These are phyloP conservation scores for Malassezia equina DNA, from an alignment of 1,284 basidiomycete species.

Conservation along the genomic window DNA sequence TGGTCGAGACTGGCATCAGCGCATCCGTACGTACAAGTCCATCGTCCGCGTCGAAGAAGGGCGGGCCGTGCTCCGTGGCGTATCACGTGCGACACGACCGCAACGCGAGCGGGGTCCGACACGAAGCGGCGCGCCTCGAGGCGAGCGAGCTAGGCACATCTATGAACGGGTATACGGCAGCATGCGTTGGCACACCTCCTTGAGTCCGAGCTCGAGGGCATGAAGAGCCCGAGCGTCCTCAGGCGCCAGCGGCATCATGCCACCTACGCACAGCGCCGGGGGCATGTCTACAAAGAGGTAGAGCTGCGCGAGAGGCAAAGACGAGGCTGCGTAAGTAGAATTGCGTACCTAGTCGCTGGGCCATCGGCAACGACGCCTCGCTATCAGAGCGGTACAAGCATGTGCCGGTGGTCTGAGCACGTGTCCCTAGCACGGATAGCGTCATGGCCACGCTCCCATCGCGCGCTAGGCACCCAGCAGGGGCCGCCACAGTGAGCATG, in stretches of 20 bases:
- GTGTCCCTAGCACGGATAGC: conserved; percentile 2
- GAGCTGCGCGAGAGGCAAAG: conserved; percentile 22
- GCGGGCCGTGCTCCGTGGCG: not conserved
- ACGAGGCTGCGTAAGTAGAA: conserved; percentile 7
- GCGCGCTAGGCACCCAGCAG: conserved; percentile 5
- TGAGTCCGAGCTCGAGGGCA: conserved; percentile 22
- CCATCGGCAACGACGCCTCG: conserved; percentile 1
- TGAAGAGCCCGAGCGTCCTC: conserved; percentile 22
- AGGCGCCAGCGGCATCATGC: conserved; percentile 6
- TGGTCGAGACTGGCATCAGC: conserved; percentile 43
- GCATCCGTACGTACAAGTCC: conserved; percentile 9
- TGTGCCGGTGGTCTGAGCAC: not conserved
- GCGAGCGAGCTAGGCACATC: not conserved
- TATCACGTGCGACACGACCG: conserved; percentile 4
- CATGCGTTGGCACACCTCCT: conserved; percentile 6
- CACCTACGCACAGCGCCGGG: not conserved
- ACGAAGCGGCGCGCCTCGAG: not conserved
- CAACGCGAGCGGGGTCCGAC: no score
- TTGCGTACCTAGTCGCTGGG: conserved; percentile 10
- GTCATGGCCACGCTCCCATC: conserved; percentile 28
- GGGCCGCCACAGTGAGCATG: not conserved
- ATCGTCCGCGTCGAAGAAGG: not conserved
- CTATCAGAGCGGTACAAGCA: not conserved
- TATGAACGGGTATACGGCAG: not conserved
- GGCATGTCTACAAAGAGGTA: conserved; percentile 29